Evolutionary conservation across 1,284 basidiomycete species (phyloP), one percentile per base, ranked within the genome.

Genomic region (Cutaneotrichosporon cavernicola): DNA sequence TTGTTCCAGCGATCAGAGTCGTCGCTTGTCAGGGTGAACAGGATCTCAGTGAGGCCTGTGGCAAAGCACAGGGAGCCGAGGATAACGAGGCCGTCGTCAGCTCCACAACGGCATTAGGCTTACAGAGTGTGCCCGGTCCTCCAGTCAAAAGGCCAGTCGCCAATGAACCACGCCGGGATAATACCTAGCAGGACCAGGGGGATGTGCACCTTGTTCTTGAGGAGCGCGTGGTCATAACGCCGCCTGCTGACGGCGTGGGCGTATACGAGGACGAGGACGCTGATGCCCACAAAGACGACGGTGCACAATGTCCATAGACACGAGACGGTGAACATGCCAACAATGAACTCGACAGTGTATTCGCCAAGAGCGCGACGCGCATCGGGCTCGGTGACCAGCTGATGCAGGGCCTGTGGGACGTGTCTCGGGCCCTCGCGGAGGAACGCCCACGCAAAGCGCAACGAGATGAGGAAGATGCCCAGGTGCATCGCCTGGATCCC

Each of bases 181-280:
- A 51, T 51, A 11, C 22, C 50, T 4, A 51, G 22, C 8, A 51
- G 26, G 10, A 51, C 50, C 5, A 51, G 50, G 6, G 50, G 50
- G 22, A 51, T 51, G 50, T 51, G 50, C 6, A 51, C 50, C 13
- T 51, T 51, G 50, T 31, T 51, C 50, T 31, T 26, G 14, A 51
- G 50, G 50, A 51, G 21, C 22, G 10, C 18, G 22, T 21, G 21
- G 22, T 51, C 50, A 5, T 26, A 51, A 13, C 11, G 6, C 26
- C 30, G 6, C 13, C 22, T 16, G 26, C 21, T 51, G 26, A 51
- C 50, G 10, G 50, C 50, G 22, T 5, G 11, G 26, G 50, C 50
- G 11, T 51, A 51, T 10, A 30, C 26, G 30, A 51, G 6, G 16
- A 51, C 11, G 50, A 51, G 50, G 14, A 18, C 22, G 50, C 11